Evolutionary conservation across 225 moss, liverwort and hornwort species (phyloP), one percentile per base, ranked within the genome.

Genomic region (Lunularia cruciata): DNA sequence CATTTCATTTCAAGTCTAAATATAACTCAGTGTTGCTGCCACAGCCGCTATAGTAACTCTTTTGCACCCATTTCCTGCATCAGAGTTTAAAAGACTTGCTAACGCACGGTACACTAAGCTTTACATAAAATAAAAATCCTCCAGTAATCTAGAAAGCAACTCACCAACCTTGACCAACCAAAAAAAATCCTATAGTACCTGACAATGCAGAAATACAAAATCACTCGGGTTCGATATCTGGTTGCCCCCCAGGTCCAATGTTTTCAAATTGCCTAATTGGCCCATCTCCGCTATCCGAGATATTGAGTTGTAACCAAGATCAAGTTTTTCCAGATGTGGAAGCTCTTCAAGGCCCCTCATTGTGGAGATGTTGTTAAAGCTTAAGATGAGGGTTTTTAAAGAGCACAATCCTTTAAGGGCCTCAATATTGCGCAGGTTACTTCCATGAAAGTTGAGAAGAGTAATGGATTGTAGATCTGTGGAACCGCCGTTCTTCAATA

Each of bases 291-390:
- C 93, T 46, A 98, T 86, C 42, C 73, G 73, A 48, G 75, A 80
- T 70, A 98, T 53, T 32, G 86, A 67, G 66, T 92, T 92, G 69
- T 91, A 91, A 76, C 98, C 88, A 62, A 98, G 64, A 76, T 98
- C 98, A 73, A 98, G 42, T 72, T 76, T 83, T 75, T 93, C 89
- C 78, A 98, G 72, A 56, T 72, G 39, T 65, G 74, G 63, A 46
- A 98, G 74, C 26, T 87, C 84, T 67, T 86, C 86, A 48, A 98
- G 76, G 33, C 88, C 93, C 8, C n/a, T 84, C 39, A 93, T 87
- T 70, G 83, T 82, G 37, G 81, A 81, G 68, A 98, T 89, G 65
- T 85, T 91, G 75, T 98, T 98, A 65, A 96, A 96, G 34, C 84
- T 88, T 43, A 96, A 68, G 27, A 96, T 83, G 57, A 96, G 88